These are phyloP conservation scores for Magnaporthiopsis incrustans DNA, from an alignment of 2,329 filamentous ascomycete genomes.

Conservation along the genomic window DNA sequence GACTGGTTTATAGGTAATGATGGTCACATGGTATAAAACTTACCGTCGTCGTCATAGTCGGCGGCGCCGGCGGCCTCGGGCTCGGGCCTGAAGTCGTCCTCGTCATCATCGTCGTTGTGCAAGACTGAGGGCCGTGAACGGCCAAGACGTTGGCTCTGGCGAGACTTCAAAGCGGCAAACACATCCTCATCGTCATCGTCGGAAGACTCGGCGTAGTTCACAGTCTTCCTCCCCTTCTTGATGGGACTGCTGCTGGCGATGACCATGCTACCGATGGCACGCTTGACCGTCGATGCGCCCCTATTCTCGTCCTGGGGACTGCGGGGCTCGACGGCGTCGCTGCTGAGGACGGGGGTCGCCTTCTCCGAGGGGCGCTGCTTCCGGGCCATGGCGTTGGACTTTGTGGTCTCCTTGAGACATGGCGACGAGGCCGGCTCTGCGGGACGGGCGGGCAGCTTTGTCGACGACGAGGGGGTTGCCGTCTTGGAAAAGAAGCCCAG, in stretches of 20 bases:
- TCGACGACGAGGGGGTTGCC: conserved; percentile 19
- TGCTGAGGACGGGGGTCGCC: conserved; percentile 72
- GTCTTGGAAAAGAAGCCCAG: conserved; percentile 71
- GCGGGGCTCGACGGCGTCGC: conserved; percentile 60
- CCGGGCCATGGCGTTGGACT: conserved; percentile 33
- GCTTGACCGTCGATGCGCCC: conserved; percentile 35
- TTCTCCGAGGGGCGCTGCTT: conserved; percentile 30
- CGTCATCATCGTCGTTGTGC: conserved; percentile 64
- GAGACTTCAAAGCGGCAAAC: conserved; percentile 40
- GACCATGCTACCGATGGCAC: conserved; percentile 22
- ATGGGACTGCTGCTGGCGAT: conserved; percentile 59
- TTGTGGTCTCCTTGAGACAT: conserved; percentile 39
- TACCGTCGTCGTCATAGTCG: conserved; percentile 52
- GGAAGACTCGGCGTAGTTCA: conserved; percentile 77
- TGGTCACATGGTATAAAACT: conserved; percentile 2
- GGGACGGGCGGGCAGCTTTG: conserved; percentile 19
- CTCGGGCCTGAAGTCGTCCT: conserved; percentile 50
- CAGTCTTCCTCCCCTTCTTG: conserved; percentile 59
- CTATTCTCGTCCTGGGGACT: conserved; percentile 60
- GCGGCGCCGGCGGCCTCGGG: conserved; percentile 42
- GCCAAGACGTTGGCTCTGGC: conserved; percentile 29
- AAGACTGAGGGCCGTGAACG: conserved; percentile 52
- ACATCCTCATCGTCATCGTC: conserved; percentile 72
- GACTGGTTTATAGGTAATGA: neutral
- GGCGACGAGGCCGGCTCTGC: conserved; percentile 23